A percentile compares a stretch with the other conserved stretches of the same genome.
These are phyloP conservation scores for Scedosporium apiospermum DNA, from an alignment of 2,329 filamentous ascomycete genomes.

Conservation along the genomic window DNA sequence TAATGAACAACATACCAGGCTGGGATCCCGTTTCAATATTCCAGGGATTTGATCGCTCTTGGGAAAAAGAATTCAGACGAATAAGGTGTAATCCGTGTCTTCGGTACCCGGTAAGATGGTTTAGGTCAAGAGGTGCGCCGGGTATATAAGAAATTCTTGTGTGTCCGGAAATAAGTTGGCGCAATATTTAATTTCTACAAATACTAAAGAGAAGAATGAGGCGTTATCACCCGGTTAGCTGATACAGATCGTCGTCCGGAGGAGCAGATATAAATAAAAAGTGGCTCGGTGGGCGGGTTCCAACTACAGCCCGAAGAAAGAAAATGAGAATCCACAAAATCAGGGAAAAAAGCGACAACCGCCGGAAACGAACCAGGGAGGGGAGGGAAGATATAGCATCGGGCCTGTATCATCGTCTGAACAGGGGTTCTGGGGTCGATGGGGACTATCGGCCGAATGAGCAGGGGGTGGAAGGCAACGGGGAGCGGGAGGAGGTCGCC, in stretches of 20 bases:
- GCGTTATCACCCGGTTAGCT: too few relatives aligned
- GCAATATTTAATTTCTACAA: background rate
- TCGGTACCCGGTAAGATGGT: background rate
- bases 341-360: background rate
- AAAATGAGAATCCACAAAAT: background rate
- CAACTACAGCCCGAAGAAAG: background rate
- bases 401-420: background rate
- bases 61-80: background rate
- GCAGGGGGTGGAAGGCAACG: background rate
- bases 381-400: background rate
- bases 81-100: background rate
- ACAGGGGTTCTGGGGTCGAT: background rate
- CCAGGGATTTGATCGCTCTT: background rate
- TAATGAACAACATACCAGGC: background rate
- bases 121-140: background rate
- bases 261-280: background rate
- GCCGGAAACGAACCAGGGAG: background rate
- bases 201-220: background rate
- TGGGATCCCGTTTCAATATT: background rate
- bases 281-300: background rate
- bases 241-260: too few relatives aligned
- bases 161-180: background rate
- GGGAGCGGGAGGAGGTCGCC: too few relatives aligned
- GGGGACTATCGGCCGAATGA: background rate
- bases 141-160: background rate